These are phyloP conservation scores for Metarhizium guizhouense DNA, from an alignment of 2,329 filamentous ascomycete genomes.

Conservation along the genomic window DNA sequence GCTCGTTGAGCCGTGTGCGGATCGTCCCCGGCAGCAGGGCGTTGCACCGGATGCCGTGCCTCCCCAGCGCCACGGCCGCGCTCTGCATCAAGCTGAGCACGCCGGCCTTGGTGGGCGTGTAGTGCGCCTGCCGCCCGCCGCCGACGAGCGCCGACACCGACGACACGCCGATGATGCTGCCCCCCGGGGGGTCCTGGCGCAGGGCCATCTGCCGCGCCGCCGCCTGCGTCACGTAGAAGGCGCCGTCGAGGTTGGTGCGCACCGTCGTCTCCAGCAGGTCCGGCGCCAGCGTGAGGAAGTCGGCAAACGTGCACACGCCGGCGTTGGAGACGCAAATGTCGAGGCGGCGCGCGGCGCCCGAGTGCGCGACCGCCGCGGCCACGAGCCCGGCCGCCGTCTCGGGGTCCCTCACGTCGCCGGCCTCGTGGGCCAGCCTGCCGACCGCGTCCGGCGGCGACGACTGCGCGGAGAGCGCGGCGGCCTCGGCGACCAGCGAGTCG, in stretches of 20 bases:
- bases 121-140: slow-evolving; percentile 71
- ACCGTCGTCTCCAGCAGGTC: slow-evolving; percentile 65
- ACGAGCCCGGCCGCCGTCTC: slow-evolving; percentile 64
- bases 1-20: slow-evolving; percentile 74
- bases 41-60: slow-evolving; percentile 72
- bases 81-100: slow-evolving; percentile 77
- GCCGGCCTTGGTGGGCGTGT: slow-evolving; percentile 83
- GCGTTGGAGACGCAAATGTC: slow-evolving; percentile 85
- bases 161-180: slow-evolving; percentile 70
- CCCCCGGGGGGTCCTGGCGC: slow-evolving; percentile 53
- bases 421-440: slow-evolving; percentile 55
- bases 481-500: slow-evolving; percentile 35
- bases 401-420: slow-evolving; percentile 70
- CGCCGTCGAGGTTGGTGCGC: slow-evolving; percentile 73
- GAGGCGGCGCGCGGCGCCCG: slow-evolving; percentile 46
- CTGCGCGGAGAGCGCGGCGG: not conserved
- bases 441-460: not conserved
- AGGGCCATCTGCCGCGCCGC: slow-evolving; percentile 74
- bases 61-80: slow-evolving; percentile 68
- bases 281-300: slow-evolving; percentile 67
- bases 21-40: slow-evolving; percentile 78
- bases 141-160: slow-evolving; percentile 70
- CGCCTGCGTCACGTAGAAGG: slow-evolving; percentile 82
- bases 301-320: slow-evolving; percentile 78
- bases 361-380: slow-evolving; percentile 48